Conservation (phyloP, 2,329 filamentous ascomycete species). For the Clonostachys byssicola region DNA sequence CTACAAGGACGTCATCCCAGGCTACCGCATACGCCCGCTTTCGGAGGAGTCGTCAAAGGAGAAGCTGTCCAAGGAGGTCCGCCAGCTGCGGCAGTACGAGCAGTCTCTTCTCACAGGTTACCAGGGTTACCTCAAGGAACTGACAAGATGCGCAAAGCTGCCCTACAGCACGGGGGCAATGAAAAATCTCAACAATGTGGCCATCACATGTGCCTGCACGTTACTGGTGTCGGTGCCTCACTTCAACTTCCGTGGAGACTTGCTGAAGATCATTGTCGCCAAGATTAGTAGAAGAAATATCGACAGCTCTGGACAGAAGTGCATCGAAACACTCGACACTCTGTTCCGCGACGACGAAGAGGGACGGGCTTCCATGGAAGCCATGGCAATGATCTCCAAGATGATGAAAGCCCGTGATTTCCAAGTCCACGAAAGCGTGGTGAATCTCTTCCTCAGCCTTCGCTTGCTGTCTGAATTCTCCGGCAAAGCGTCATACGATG, state of each 20-base stretch:
- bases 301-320: conserved; percentile 74
- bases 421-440: conserved; percentile 74
- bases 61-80: conserved; percentile 90
- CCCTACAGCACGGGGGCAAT: conserved; percentile 31
- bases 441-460: conserved; percentile 89
- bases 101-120: conserved; percentile 84
- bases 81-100: conserved; percentile 77
- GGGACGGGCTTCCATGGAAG: conserved; percentile 81
- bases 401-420: conserved; percentile 93
- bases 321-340: conserved; percentile 71
- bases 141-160: conserved; percentile 63
- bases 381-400: conserved; percentile 78
- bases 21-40: conserved; percentile 86
- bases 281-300: conserved; percentile 72
- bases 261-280: conserved; percentile 81
- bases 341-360: conserved; percentile 87
- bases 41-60: conserved; percentile 69
- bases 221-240: conserved; percentile 81
- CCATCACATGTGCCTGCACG: conserved; percentile 80
- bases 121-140: conserved; percentile 74
- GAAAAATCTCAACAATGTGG: conserved; percentile 62
- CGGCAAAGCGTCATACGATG: conserved; percentile 75
- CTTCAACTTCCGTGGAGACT: conserved; percentile 91
- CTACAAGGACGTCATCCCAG: conserved; percentile 94
- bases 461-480: conserved; percentile 85